Evolutionary conservation across 2,329 filamentous ascomycete genomes (phyloP).

Genomic region (Penicillium palitans): DNA sequence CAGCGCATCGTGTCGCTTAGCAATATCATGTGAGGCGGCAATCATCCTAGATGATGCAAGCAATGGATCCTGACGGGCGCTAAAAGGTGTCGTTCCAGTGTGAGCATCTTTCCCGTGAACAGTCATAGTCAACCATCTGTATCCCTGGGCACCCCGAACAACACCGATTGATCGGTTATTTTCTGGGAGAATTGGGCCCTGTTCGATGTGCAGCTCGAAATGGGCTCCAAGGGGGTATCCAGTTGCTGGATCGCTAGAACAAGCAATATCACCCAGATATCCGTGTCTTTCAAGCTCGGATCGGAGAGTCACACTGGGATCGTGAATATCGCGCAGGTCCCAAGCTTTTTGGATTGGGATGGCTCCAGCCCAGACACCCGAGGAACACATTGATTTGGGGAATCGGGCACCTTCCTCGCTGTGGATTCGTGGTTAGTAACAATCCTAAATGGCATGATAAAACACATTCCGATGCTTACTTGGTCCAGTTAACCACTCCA

Average conservation of each 20-base stretch:
- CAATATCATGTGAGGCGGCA: conserved; percentile 60
- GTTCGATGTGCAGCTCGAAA: conserved; percentile 80
- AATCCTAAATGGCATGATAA: background rate
- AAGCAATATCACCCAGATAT: conserved; percentile 60
- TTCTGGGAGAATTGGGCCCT: conserved; percentile 69
- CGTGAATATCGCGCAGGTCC: conserved; percentile 58
- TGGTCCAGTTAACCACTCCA: conserved; percentile 62
- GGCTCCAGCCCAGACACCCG: conserved; percentile 70
- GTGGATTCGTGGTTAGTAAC: background rate
- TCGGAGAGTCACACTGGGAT: conserved; percentile 57
- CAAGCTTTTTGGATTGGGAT: conserved; percentile 63
- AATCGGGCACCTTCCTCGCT: conserved; percentile 78
- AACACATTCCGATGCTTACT: conserved; percentile 53
- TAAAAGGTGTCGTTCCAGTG: conserved; percentile 68
- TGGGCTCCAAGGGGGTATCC: conserved; percentile 68
- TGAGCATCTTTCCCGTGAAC: conserved; percentile 67
- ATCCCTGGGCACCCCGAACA: conserved; percentile 68
- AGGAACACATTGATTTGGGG: conserved; percentile 69
- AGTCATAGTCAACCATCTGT: conserved; percentile 66
- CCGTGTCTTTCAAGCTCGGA: conserved; percentile 67
- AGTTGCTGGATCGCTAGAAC: conserved; percentile 45
- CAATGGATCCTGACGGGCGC: conserved; percentile 62
- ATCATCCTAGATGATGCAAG: conserved; percentile 66
- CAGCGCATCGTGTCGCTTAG: conserved; percentile 56
- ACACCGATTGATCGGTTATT: conserved; percentile 62